Evolutionary conservation across 2,329 filamentous ascomycete genomes (phyloP), one percentile per base, ranked within the genome.

Genomic region (Ophiostoma triangulosporum): DNA sequence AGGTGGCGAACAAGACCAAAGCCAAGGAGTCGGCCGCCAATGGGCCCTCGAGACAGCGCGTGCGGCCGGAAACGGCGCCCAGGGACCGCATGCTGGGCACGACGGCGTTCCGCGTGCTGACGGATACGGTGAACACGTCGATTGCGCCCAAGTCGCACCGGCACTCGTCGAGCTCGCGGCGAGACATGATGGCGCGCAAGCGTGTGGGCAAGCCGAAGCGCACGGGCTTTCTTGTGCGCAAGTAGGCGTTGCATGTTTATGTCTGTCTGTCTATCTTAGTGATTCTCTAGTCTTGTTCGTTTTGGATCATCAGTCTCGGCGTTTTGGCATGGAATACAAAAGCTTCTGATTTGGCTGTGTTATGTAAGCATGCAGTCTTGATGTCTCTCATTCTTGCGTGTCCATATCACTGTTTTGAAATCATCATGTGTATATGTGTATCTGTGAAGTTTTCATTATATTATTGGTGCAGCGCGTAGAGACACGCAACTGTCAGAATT

Each of bases 71-170:
- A 14, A 54, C 52, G 33, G 51, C 65, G 54, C 70, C 71, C 8
- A 65, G 64, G 45, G 77, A 81, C 60, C 66, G 71, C 60, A 65
- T 67, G 50, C 64, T 78, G n/a, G 77, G 76, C 2, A 66, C 70
- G 12, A 80, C 77, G 2, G 70, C 76, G 51, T 81, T 76, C 60
- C 67, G 77, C 20, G 72, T 73, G 27, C 58, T 78, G 57, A 65
- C 66, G 6, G 67, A 67, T 52, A 67, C 68, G 60, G 64, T 62
- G n/a, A 73, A 77, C 53, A 60, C 64, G 59, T 68, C 68, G 53
- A 65, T 80, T 58, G 72, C 75, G 51, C 77, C 77, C 24, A 73
- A 69, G 65, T 56, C 61, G 56, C 66, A 67, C 59, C 74, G 71
- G 64, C 59, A 70, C 32, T 62, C 73, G 7, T 64, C 65, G 54